Evolutionary conservation across 139 green algal species (phyloP), one percentile per base, ranked within the genome.

Genomic region (Prasinococcaceae sp.): DNA sequence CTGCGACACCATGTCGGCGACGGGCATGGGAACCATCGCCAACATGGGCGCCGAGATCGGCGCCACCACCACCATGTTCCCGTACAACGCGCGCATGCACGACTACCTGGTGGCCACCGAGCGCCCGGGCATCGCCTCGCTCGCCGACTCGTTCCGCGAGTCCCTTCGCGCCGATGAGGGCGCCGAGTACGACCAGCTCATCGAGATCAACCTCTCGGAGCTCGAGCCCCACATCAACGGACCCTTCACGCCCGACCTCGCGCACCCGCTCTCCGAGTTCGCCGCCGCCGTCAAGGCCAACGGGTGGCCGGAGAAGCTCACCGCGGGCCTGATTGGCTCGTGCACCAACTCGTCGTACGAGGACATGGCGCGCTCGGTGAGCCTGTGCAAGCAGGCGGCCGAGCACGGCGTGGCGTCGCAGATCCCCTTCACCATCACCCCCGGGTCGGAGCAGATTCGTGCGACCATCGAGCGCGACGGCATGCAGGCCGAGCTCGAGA

Each of bases 11-110:
- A 83, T 95, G 30, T 86, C 74, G 6, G 92, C 81, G 80, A 95
- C 86, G 30, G 78, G 83, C 56, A 94, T 94, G 85, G 85, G 79
- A 46, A 95, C 86, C 40, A 93, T 95, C 57, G 94, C 85, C 71
- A 95, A 95, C 81, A 95, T 95, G 86, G 82, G 83, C 48, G 84
- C 85, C 30, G 86, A 95, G 79, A 95, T 95, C 49, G 86, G 86
- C 12, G 86, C 86, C 52, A 95, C 86, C 30, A 94, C 86, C 43
- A 89, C 78, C 50, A 84, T 94, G 67, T 95, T 94, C 75, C 85
- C 86, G 25, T 95, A 80, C 81, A 94, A 94, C 74, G 54, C 55
- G 29, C 67, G 82, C 60, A 87, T 89, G 82, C 14, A 81, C 52
- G 84, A 93, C 65, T 95, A 94, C 73, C 72, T 95, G 56, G 72